phyloP scores from a whole-genome alignment of 768 basidiomycete species.

The Daedalea quercina region DNA sequence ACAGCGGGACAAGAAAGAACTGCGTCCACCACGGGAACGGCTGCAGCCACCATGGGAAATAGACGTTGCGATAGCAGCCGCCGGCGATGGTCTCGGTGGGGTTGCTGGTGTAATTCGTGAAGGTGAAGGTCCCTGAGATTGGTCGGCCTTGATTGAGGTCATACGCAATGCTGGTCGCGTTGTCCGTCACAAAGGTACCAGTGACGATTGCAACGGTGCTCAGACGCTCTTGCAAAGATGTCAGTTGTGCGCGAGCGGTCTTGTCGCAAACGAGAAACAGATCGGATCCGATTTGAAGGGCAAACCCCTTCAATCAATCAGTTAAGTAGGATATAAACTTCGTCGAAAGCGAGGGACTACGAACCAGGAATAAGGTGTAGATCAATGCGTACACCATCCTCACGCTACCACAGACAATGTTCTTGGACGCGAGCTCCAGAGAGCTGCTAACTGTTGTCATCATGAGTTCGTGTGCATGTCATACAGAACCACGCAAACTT shows the following conservation, averaged over 20 bases:
- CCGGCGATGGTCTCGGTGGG: constrained; percentile 41
- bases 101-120: constrained; percentile 45
- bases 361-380: constrained; percentile 71
- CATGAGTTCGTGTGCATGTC: not conserved
- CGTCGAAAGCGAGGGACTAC: no score
- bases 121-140: constrained; percentile 57
- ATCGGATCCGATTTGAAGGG: constrained; percentile 79
- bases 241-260: constrained; percentile 43
- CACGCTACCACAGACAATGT: constrained; percentile 77
- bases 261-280: constrained; percentile 69
- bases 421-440: constrained; percentile 78
- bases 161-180: constrained; percentile 33
- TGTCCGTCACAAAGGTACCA: constrained; percentile 65
- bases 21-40: constrained; percentile 75
- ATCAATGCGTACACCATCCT: constrained; percentile 89
- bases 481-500: constrained; percentile 22
- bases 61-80: constrained; percentile 66
- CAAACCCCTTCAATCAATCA: constrained; percentile 57
- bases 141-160: constrained; percentile 34
- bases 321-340: no score
- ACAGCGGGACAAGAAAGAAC: constrained; percentile 70
- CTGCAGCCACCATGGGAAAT: constrained; percentile 73
- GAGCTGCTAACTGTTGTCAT: constrained; percentile 62
- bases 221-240: constrained; percentile 45
- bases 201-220: constrained; percentile 44